These are phyloP conservation scores for Heritiera littoralis DNA, from an alignment of 345 rosid species.

Conservation along the genomic window DNA sequence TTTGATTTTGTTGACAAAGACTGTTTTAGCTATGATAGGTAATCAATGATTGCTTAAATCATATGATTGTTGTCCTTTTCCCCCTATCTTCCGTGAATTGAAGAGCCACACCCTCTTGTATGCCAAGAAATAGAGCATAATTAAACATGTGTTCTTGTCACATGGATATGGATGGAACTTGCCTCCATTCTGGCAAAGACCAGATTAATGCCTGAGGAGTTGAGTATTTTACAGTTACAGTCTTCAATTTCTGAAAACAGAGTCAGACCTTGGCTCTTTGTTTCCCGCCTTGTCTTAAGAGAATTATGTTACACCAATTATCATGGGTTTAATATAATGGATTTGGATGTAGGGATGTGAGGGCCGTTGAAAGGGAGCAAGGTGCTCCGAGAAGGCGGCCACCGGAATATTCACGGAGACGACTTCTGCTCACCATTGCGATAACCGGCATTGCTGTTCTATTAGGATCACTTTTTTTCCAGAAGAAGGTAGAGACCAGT, in stretches of 20 bases:
- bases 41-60: background rate
- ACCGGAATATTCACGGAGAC: constrained; percentile 54
- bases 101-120: background rate
- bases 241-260: background rate
- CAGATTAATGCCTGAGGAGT: background rate
- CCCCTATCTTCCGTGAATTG: background rate
- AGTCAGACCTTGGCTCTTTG: background rate
- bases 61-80: background rate
- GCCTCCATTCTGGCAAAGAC: background rate
- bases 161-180: background rate
- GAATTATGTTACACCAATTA: background rate
- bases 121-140: background rate
- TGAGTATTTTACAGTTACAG: background rate
- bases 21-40: background rate
- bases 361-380: constrained; percentile 61
- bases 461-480: constrained; percentile 83
- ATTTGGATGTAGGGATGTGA: constrained; percentile 46
- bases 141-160: background rate
- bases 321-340: background rate
- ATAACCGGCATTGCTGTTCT: constrained; percentile 87
- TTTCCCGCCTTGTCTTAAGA: background rate
- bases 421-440: constrained; percentile 78
- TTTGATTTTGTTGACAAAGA: background rate
- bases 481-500: constrained; percentile 59
- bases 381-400: constrained; percentile 57